A percentile compares a stretch with the other conserved stretches of the same genome.
phyloP scores from a whole-genome alignment of 2,329 filamentous ascomycete species.

The Aspergillus nomiae region DNA sequence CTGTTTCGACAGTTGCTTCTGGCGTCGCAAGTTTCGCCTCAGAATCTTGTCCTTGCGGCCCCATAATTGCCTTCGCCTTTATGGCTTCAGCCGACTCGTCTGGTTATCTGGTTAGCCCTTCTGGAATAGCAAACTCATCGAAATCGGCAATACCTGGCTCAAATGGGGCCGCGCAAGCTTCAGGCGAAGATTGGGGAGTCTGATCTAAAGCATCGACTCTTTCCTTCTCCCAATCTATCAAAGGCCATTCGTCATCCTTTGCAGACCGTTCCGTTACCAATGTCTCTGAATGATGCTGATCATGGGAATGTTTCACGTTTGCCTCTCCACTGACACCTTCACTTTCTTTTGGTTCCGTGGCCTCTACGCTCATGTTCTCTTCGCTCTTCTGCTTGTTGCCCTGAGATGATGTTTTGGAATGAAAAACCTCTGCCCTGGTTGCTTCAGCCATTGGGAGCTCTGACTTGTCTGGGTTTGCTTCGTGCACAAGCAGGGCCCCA shows the following conservation, averaged over 20 bases:
- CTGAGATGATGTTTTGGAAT: slow-evolving; percentile 30
- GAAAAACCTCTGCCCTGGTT: slow-evolving; percentile 8
- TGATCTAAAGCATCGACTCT: slow-evolving; percentile 26
- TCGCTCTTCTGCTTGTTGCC: slow-evolving; percentile 38
- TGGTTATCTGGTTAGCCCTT: slow-evolving; percentile 22
- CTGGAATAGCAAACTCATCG: slow-evolving; percentile 29
- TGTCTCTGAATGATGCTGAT: slow-evolving; percentile 9
- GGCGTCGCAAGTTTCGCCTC: slow-evolving; percentile 1
- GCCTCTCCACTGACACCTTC: background rate
- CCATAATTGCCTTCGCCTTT: slow-evolving; percentile 31
- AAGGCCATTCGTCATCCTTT: slow-evolving; percentile 38
- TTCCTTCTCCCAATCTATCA: slow-evolving; percentile 40
- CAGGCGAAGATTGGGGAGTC: slow-evolving; percentile 24
- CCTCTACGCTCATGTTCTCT: slow-evolving; percentile 10
- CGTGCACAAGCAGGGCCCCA: background rate
- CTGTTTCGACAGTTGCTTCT: background rate
- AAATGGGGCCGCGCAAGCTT: slow-evolving; percentile 24
- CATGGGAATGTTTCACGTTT: slow-evolving; percentile 2
- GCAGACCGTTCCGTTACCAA: slow-evolving; percentile 9
- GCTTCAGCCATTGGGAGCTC: background rate
- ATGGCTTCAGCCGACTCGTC: slow-evolving; percentile 9
- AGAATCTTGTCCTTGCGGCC: slow-evolving; percentile 17
- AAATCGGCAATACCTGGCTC: slow-evolving; percentile 31
- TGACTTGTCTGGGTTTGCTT: slow-evolving; percentile 7
- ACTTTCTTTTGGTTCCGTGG: slow-evolving; percentile 4